Conservation (phyloP, 208 protist species). For the Endotrypanum monterogeii region DNA sequence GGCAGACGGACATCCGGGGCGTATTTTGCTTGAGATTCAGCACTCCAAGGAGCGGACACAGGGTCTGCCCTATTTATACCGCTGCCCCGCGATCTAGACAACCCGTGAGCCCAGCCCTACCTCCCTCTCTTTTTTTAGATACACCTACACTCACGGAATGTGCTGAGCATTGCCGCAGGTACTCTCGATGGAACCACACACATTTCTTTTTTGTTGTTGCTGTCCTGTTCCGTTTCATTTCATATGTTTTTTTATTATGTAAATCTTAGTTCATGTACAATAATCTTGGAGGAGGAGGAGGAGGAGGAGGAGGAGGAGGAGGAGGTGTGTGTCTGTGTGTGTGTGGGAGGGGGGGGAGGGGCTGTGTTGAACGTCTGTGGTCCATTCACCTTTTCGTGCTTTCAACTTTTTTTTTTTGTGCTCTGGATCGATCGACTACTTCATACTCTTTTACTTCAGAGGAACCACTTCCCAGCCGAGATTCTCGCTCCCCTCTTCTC, state of each 20-base stretch:
- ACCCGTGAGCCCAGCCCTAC: not conserved
- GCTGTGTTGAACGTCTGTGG: not conserved
- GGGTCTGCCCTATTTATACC: constrained; percentile 91
- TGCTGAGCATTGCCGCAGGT: not conserved
- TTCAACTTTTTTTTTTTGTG: not conserved
- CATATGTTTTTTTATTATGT: not conserved
- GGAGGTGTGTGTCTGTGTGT: constrained; percentile 1
- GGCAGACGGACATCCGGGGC: not conserved
- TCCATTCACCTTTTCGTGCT: not conserved
- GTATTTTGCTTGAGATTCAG: constrained; percentile 77
- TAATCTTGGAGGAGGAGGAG: not conserved
- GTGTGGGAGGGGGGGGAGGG: not conserved
- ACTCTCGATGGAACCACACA: not conserved
- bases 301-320: not conserved
- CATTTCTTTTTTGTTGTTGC: not conserved
- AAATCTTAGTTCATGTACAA: constrained; percentile 12
- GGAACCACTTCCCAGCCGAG: not conserved
- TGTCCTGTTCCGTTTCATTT: no score
- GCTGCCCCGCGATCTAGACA: constrained; percentile 86
- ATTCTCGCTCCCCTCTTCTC: not conserved
- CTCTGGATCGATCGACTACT: not conserved
- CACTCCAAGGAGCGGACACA: constrained; percentile 86
- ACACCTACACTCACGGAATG: not conserved
- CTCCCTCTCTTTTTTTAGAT: no score
- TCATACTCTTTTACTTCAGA: not conserved